phyloP scores from a whole-genome alignment of 208 protist species.

The Trypanosomatidae sp. region DNA sequence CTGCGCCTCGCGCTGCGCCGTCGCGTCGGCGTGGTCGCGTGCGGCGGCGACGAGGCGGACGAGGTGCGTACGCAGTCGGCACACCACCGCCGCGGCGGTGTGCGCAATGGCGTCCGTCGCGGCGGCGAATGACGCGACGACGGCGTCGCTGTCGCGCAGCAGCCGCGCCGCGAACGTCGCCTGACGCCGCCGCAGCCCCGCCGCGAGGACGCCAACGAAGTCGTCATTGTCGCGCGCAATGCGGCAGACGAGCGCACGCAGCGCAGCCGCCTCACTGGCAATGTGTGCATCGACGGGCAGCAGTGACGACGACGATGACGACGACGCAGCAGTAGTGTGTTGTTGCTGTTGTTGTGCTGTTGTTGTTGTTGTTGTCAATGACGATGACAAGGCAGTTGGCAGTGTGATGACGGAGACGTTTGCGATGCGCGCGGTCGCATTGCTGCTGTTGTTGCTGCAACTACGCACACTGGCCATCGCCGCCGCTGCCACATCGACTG shows the following conservation, averaged over 20 bases:
- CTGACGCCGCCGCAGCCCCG: slow-evolving; percentile 21
- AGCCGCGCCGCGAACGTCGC: slow-evolving; percentile 20
- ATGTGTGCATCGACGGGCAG: too few relatives aligned
- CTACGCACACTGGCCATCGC: neutral
- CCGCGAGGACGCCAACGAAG: slow-evolving; percentile 31
- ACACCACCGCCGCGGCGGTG: slow-evolving; percentile 15
- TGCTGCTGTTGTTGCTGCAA: too few relatives aligned
- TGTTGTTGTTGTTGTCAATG: too few relatives aligned
- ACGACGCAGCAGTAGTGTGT: too few relatives aligned
- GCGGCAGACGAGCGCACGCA: too few relatives aligned
- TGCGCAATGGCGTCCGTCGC: slow-evolving; percentile 33
- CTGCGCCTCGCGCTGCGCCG: slow-evolving; percentile 33
- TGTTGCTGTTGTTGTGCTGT: too few relatives aligned
- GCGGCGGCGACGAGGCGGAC: slow-evolving; percentile 39
- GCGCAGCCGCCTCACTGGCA: too few relatives aligned
- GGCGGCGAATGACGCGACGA: slow-evolving; percentile 40
- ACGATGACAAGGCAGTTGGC: too few relatives aligned
- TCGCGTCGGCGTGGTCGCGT: slow-evolving; percentile 45
- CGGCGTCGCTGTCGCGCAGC: slow-evolving; percentile 20
- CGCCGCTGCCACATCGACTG: too few relatives aligned
- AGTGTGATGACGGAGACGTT: slow-evolving; percentile 22
- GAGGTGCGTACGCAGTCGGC: slow-evolving; percentile 29
- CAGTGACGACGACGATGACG: too few relatives aligned
- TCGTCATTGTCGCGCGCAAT: too few relatives aligned
- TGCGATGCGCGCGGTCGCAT: neutral